Evolutionary conservation across 805 yeast species (phyloP), one percentile per base, ranked within the genome.

Genomic region (Metschnikowia chrysomelidarum): DNA sequence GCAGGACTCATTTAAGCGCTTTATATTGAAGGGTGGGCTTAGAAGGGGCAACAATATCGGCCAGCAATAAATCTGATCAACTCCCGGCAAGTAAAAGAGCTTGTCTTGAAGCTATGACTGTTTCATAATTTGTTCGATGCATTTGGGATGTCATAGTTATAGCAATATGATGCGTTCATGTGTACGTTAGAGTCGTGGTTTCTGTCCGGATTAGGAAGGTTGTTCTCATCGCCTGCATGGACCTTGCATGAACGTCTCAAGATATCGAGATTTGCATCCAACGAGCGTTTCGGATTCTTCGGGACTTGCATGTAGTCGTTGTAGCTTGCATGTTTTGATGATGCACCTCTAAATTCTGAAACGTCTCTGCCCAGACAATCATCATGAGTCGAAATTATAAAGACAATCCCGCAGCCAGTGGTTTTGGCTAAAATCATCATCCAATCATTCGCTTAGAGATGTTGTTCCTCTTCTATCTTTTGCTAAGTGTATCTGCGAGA

Each of bases 391-490:
- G 22, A 16, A 25, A 35, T 26, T 35, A 35, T 35, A 35, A 35
- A 35, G 30, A 24, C 30, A 21, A 22, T 4, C 19, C 9, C 24
- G 34, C 39, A 21, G 15, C 30, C 27, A 5, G 13, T 4, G 20
- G 20, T 16, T 11, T 10, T 17, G 15, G 21, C 21, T 24, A 30
- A 27, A 25, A 29, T 25, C 29, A 16, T 6, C 34, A 35, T 18
- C 27, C 33, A 34, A 27, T 24, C 38, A 28, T 23, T 34, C 33
- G 38, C 20, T 34, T 19, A 17, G 18, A 27, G 27, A 40, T 40
- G 44, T 36, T 36, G 19, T 34, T 34, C 36, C 11, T 36, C 14
- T 30, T 29, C 27, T 33, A 28, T 14, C 36, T 30, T 20, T 27
- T 40, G 18, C 26, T 28, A 13, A 16, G 27, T 17, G 43, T 22